Conservation (phyloP, 2,329 filamentous ascomycete species). For the Penicillium sp. region DNA sequence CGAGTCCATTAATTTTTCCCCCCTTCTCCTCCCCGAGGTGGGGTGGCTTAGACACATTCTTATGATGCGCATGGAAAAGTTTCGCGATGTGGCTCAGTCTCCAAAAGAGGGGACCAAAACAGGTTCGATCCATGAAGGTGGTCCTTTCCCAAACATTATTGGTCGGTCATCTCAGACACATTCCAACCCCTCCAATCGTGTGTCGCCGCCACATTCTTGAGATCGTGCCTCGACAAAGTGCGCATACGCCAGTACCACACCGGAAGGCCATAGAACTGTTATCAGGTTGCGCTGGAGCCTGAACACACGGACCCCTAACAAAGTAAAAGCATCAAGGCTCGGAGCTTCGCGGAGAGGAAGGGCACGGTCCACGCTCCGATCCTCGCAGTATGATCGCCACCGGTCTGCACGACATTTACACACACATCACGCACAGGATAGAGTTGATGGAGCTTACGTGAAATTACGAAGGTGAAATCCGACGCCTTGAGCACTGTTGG, state of each 20-base stretch:
- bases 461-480: neutral
- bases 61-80: constrained; percentile 13
- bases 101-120: constrained; percentile 1
- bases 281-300: constrained; percentile 12
- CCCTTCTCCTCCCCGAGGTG: neutral
- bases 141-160: constrained; percentile 6
- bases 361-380: constrained; percentile 24
- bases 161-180: constrained; percentile 19
- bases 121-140: constrained; percentile 8
- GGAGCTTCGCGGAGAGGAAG: constrained; percentile 9
- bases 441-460: constrained; percentile 12
- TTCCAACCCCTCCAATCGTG: constrained; percentile 23
- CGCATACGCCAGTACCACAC: neutral
- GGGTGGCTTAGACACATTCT: constrained; percentile 15
- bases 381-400: constrained; percentile 22
- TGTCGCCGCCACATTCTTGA: constrained; percentile 21
- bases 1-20: neutral
- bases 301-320: constrained; percentile 6
- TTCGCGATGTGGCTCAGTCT: constrained; percentile 22
- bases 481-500: neutral
- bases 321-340: neutral
- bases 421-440: neutral
- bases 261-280: constrained; percentile 4
- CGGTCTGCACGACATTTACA: constrained; percentile 24
- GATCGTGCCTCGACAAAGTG: constrained; percentile 5